Conservation (phyloP, 345 rosid genomes). For the Mangifera indica region DNA sequence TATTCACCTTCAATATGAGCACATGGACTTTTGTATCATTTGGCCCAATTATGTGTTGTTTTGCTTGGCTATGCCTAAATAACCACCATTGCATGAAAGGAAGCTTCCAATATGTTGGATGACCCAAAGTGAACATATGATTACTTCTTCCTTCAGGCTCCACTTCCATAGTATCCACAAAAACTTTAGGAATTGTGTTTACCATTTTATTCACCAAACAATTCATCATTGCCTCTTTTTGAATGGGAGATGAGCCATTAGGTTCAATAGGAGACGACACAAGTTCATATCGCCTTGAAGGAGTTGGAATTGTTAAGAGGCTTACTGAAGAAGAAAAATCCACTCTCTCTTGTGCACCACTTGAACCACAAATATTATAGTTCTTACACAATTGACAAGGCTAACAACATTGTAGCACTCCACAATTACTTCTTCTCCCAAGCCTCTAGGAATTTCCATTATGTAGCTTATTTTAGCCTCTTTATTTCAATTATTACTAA, state of each 20-base stretch:
- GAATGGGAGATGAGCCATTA: conserved; percentile 33
- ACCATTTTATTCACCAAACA: conserved; percentile 35
- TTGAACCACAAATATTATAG: too few species aligned
- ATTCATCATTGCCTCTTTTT: conserved; percentile 34
- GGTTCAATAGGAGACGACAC: conserved; percentile 56
- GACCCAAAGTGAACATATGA: conserved; percentile 45
- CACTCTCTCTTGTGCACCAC: conserved; percentile 38
- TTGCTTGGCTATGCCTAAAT: conserved; percentile 63
- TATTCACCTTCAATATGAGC: conserved; percentile 34
- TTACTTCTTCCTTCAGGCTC: conserved; percentile 42
- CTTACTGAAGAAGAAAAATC: conserved; percentile 49
- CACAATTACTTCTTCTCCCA: too few species aligned
- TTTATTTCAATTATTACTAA: too few species aligned
- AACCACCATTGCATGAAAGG: conserved; percentile 76
- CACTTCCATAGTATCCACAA: conserved; percentile 36
- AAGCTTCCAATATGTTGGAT: conserved; percentile 60
- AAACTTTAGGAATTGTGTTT: conserved; percentile 33
- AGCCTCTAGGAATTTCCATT: too few species aligned
- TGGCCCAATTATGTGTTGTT: conserved; percentile 31
- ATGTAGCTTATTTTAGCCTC: too few species aligned
- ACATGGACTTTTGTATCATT: conserved; percentile 43
- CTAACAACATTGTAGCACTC: too few species aligned
- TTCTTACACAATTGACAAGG: too few species aligned
- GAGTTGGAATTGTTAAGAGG: conserved; percentile 43
- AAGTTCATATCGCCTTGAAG: conserved; percentile 51